Evolutionary conservation across 2,329 filamentous ascomycete genomes (phyloP).

Genomic region (Microcyclospora pomicola): DNA sequence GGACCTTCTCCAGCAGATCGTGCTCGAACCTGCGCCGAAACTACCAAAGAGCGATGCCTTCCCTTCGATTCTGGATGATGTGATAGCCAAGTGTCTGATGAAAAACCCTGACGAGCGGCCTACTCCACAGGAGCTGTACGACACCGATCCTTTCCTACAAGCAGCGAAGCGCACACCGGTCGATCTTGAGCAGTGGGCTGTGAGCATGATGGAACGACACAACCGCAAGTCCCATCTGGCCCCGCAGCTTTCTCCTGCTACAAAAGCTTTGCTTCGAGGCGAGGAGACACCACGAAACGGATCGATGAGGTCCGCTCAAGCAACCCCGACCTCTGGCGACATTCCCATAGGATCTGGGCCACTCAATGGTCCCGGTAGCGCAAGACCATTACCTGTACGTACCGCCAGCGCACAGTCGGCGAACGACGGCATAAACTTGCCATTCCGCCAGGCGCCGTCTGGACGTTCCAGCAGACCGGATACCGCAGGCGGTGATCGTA

Average conservation of each 20-base stretch:
- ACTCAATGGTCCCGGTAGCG: constrained; percentile 9
- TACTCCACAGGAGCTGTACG: constrained; percentile 85
- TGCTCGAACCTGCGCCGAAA: constrained; percentile 85
- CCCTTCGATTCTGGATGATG: constrained; percentile 84
- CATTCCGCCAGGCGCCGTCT: constrained; percentile 29
- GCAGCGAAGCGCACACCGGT: constrained; percentile 94
- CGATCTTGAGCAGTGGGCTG: constrained; percentile 83
- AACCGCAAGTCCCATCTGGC: constrained; percentile 90
- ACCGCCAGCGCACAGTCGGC: constrained; percentile 27
- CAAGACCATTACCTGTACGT: constrained; percentile 27
- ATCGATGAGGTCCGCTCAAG: constrained; percentile 6
- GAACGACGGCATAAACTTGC: constrained; percentile 27
- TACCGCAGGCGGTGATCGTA: constrained; percentile 15
- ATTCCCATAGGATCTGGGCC: constrained; percentile 14
- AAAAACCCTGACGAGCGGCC: constrained; percentile 82
- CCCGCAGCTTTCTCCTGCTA: constrained; percentile 64
- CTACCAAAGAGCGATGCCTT: constrained; percentile 96
- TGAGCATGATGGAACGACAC: constrained; percentile 84
- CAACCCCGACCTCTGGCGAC: constrained; percentile 18
- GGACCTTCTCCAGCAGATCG: constrained; percentile 91
- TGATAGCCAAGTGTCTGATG: constrained; percentile 88
- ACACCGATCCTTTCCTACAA: constrained; percentile 86
- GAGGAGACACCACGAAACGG: constrained; percentile 14
- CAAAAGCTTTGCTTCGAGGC: constrained; percentile 56
- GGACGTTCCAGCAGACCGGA: constrained; percentile 13